Percentiles rank a stretch among this genome's conserved stretches.
These are phyloP conservation scores for Fraxinus paxiana DNA, from an alignment of 305 asterid species.

Conservation along the genomic window DNA sequence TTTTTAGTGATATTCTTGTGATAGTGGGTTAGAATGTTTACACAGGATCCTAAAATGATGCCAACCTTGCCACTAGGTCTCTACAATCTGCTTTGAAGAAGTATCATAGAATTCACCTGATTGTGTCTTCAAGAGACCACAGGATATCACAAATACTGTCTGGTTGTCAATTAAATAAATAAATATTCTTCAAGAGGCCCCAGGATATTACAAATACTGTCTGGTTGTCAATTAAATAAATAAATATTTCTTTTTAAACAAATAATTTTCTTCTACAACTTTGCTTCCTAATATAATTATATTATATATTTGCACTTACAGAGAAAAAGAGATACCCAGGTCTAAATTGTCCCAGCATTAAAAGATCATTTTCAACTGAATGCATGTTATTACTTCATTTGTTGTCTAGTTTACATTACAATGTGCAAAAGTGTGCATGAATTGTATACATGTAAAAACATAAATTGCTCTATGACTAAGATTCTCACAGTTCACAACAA, in stretches of 20 bases:
- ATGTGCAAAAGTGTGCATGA: not conserved
- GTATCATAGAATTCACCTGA: not conserved
- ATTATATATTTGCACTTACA: not conserved
- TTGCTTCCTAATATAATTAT: not conserved
- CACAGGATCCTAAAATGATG: not conserved
- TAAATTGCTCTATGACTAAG: not conserved
- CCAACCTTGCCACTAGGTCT: not conserved
- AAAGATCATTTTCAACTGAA: not conserved
- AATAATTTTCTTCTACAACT: not conserved
- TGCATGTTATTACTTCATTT: not conserved
- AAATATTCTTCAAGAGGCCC: not conserved
- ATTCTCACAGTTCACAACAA: not conserved
- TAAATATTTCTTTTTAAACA: not conserved
- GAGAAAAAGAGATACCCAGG: not conserved
- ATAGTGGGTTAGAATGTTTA: not conserved
- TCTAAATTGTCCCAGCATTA: not conserved
- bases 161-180: not conserved
- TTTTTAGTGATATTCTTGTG: not conserved
- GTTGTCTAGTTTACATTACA: not conserved
- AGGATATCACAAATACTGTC: not conserved
- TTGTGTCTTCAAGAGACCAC: not conserved
- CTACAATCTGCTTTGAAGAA: not conserved
- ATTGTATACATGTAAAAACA: not conserved
- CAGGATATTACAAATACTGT: not conserved
- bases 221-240: not conserved